phyloP scores from a whole-genome alignment of 768 basidiomycete species.

The Xerocomellus chrysenteron region DNA sequence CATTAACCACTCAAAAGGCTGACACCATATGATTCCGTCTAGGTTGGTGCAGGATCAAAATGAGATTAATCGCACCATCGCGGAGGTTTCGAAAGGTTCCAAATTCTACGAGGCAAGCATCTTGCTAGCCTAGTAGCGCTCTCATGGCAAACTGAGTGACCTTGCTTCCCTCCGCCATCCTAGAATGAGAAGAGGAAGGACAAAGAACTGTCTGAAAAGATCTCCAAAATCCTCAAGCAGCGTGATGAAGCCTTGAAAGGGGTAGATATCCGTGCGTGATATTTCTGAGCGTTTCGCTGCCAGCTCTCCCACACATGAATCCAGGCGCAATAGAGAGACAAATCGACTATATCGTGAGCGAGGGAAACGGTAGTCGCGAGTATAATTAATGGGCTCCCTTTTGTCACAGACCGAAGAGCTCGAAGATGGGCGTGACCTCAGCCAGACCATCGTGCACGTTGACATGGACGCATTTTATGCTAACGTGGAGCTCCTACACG shows the following conservation, averaged over 20 bases:
- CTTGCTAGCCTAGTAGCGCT: background rate
- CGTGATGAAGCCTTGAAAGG: slow-evolving; percentile 57
- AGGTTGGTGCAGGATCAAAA: slow-evolving; percentile 75
- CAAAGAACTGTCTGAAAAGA: slow-evolving; percentile 76
- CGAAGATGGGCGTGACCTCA: slow-evolving; percentile 74
- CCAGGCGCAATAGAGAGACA: slow-evolving; percentile 59
- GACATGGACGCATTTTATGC: slow-evolving; percentile 97
- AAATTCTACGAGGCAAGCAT: slow-evolving; percentile 79
- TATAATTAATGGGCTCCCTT: background rate
- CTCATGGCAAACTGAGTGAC: background rate
- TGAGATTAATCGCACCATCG: slow-evolving; percentile 86
- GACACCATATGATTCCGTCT: slow-evolving; percentile 8
- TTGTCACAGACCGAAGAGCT: slow-evolving; percentile 55
- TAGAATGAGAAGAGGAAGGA: slow-evolving; percentile 92
- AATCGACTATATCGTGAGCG: slow-evolving; percentile 71
- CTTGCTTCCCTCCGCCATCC: background rate
- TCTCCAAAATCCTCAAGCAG: slow-evolving; percentile 64
- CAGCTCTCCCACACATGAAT: background rate
- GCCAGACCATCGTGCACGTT: slow-evolving; percentile 86
- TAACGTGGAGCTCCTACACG: slow-evolving; percentile 69
- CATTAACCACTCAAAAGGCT: background rate
- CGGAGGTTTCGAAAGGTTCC: slow-evolving; percentile 89
- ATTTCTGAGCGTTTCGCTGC: background rate
- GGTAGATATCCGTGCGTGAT: slow-evolving; percentile 53
- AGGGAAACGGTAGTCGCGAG: background rate